Percentiles rank a stretch among this genome's conserved stretches.
These are phyloP conservation scores for Daldinia sp. DNA, from an alignment of 2,329 filamentous ascomycete genomes.

Conservation along the genomic window DNA sequence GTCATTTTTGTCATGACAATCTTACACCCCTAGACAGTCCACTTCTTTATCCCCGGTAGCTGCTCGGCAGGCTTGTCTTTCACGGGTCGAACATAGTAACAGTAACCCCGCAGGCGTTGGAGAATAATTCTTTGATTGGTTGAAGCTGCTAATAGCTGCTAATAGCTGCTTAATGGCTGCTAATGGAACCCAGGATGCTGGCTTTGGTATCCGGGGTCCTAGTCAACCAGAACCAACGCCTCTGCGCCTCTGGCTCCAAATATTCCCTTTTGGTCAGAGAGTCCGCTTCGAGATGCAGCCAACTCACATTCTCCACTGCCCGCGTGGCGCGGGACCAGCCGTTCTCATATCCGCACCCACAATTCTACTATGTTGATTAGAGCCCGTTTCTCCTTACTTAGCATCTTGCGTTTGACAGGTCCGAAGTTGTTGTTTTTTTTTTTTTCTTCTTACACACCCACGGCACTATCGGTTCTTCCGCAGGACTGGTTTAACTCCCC, in stretches of 20 bases:
- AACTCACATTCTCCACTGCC: slow-evolving; percentile 17
- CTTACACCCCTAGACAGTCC: slow-evolving; percentile 6
- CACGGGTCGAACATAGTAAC: slow-evolving; percentile 17
- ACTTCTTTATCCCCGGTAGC: slow-evolving; percentile 15
- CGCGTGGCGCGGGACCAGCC: slow-evolving; percentile 27
- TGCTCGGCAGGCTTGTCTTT: slow-evolving; percentile 10
- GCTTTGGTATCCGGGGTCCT: slow-evolving; percentile 16
- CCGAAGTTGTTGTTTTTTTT: slow-evolving; percentile 15
- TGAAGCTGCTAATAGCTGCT: slow-evolving; percentile 7
- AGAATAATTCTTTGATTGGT: slow-evolving; percentile 18
- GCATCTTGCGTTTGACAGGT: slow-evolving; percentile 14
- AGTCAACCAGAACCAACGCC: slow-evolving; percentile 13
- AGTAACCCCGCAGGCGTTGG: slow-evolving; percentile 16
- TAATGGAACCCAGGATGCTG: slow-evolving; percentile 18
- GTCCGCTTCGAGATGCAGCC: slow-evolving; percentile 18
- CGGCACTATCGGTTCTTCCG: slow-evolving; percentile 6
- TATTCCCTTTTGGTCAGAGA: slow-evolving; percentile 10
- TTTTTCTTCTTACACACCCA: slow-evolving; percentile 18
- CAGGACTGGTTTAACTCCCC: slow-evolving; percentile 5
- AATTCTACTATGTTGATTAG: slow-evolving; percentile 15
- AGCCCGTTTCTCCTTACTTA: slow-evolving; percentile 10
- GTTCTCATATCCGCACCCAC: slow-evolving; percentile 17
- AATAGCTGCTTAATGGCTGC: background rate
- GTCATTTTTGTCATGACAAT: slow-evolving; percentile 7
- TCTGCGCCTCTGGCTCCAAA: background rate